A percentile compares a stretch with the other conserved stretches of the same genome.
These are phyloP conservation scores for Thelonectria rubi DNA, from an alignment of 2,329 filamentous ascomycete genomes.

Conservation along the genomic window DNA sequence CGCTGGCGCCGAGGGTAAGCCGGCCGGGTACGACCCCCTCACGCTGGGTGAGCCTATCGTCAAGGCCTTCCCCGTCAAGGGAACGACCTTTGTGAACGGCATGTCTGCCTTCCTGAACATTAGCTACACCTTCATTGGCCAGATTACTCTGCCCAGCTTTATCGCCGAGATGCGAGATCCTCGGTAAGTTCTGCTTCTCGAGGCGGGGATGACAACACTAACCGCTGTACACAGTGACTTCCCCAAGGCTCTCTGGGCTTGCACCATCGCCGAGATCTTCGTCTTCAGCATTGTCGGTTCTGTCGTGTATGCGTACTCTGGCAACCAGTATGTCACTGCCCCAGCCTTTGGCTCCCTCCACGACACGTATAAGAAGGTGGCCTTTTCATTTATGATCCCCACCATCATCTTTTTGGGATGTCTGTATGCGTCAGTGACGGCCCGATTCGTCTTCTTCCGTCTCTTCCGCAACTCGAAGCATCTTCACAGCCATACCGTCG, in stretches of 20 bases:
- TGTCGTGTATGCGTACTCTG: constrained; percentile 86
- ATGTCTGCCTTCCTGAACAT: constrained; percentile 95
- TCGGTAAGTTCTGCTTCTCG: constrained; percentile 43
- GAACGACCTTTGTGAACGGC: constrained; percentile 82
- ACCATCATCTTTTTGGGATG: constrained; percentile 93
- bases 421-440: constrained; percentile 88
- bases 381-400: constrained; percentile 95
- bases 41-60: constrained; percentile 70
- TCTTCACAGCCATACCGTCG: constrained; percentile 79
- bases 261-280: constrained; percentile 87
- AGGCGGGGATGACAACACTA: constrained; percentile 3
- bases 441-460: constrained; percentile 92
- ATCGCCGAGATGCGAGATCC: constrained; percentile 90
- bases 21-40: constrained; percentile 69
- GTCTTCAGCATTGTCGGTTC: constrained; percentile 85
- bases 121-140: constrained; percentile 94
- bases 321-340: constrained; percentile 86
- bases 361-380: constrained; percentile 83
- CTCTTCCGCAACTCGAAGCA: constrained; percentile 82
- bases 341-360: constrained; percentile 88
- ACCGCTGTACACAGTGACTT: constrained; percentile 72
- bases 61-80: constrained; percentile 70
- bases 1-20: constrained; percentile 77
- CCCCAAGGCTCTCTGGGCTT: constrained; percentile 90
- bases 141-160: constrained; percentile 93